Evolutionary conservation across 1,284 basidiomycete genomes (phyloP).

Genomic region (Leccinum griseonigrum): DNA sequence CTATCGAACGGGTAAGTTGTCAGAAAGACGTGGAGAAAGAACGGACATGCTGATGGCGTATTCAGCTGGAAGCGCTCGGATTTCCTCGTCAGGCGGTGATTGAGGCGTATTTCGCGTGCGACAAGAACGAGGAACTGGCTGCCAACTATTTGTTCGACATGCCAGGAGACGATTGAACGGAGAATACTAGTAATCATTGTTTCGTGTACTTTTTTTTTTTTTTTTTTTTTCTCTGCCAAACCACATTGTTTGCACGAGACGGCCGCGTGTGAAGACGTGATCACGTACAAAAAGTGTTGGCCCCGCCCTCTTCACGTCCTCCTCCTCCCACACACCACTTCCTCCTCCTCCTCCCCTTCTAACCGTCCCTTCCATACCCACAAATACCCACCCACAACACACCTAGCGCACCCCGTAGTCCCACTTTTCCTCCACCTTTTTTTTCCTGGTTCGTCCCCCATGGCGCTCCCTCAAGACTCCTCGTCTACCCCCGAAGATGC

Average conservation of each 20-base stretch:
- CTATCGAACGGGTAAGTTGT: constrained; percentile 77
- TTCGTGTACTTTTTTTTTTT: not conserved
- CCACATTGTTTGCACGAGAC: constrained; percentile 31
- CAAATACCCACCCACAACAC: constrained; percentile 12
- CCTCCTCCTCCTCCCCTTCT: constrained; percentile 3
- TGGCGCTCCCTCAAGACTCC: constrained; percentile 25
- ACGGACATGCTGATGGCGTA: constrained; percentile 5
- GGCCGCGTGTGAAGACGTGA: constrained; percentile 33
- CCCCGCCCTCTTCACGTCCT: constrained; percentile 15
- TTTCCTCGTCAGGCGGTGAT: constrained; percentile 77
- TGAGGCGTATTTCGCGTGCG: constrained; percentile 89
- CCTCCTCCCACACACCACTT: constrained; percentile 16
- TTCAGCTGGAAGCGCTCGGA: constrained; percentile 79
- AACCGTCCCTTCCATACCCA: constrained; percentile 22
- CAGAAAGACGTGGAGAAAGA: not conserved
- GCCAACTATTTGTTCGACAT: constrained; percentile 83
- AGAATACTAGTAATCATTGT: not conserved
- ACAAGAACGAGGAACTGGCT: constrained; percentile 93
- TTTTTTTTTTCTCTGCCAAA: not conserved
- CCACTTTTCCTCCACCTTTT: not conserved
- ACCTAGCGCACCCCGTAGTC: not conserved
- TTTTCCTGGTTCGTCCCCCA: constrained; percentile 11
- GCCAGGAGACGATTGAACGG: not conserved
- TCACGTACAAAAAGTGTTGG: constrained; percentile 34
- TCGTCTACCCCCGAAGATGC: constrained; percentile 16